Conservation (phyloP, 768 basidiomycete species). For the Boletus rex-veris region DNA sequence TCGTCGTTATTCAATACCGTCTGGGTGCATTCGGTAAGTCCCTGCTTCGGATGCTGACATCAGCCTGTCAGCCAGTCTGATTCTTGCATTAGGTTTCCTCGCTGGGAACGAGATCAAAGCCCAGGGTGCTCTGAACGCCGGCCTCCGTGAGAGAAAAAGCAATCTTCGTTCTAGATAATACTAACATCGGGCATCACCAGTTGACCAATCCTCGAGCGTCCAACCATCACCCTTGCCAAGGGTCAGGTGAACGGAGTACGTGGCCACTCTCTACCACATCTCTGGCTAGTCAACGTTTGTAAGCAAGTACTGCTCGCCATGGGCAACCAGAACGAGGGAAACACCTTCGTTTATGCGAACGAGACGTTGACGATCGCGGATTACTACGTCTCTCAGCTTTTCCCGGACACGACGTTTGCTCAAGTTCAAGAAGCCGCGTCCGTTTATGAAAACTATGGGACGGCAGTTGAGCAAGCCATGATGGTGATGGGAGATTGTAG, state of each 20-base stretch:
- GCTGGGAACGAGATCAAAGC: slow-evolving; percentile 30
- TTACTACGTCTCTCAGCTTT: slow-evolving; percentile 35
- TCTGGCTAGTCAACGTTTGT: background rate
- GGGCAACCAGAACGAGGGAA: slow-evolving; percentile 34
- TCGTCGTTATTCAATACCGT: slow-evolving; percentile 34
- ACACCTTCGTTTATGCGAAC: slow-evolving; percentile 22
- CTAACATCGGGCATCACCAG: slow-evolving; percentile 8
- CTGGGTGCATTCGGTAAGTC: slow-evolving; percentile 32
- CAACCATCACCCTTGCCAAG: slow-evolving; percentile 35
- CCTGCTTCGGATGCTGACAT: background rate
- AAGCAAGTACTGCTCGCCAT: slow-evolving; percentile 25
- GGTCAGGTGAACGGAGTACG: slow-evolving; percentile 43
- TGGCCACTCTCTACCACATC: background rate
- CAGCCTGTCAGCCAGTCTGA: background rate
- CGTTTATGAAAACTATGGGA: slow-evolving; percentile 32
- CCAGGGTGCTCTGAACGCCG: slow-evolving; percentile 33
- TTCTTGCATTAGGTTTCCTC: slow-evolving; percentile 27
- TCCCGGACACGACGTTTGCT: slow-evolving; percentile 34
- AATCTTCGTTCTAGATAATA: no score
- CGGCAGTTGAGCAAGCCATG: slow-evolving; percentile 32
- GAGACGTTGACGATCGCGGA: slow-evolving; percentile 17
- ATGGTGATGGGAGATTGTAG: slow-evolving; percentile 41
- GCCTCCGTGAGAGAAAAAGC: slow-evolving; percentile 34
- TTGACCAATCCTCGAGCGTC: slow-evolving; percentile 41
- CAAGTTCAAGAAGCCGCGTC: slow-evolving; percentile 25